Conservation (phyloP, 306 rosid genomes). For the Canavalia ensiformis region DNA sequence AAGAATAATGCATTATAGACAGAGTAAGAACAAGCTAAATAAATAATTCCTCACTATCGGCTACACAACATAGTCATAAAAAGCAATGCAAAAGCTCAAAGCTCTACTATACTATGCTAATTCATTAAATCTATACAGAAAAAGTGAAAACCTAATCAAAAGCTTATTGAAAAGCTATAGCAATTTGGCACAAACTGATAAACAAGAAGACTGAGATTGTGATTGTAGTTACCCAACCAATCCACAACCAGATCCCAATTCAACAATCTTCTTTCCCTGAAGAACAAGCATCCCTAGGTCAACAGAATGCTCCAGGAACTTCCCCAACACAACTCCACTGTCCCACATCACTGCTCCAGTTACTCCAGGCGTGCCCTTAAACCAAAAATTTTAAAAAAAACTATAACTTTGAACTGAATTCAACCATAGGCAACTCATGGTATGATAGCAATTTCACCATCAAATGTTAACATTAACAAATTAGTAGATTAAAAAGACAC, state of each 20-base stretch:
- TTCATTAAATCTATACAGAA: slow-evolving; percentile 13
- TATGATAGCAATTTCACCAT: not conserved
- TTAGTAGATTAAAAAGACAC: not conserved
- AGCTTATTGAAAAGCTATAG: not conserved
- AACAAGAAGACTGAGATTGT: slow-evolving; percentile 27
- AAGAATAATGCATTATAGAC: slow-evolving; percentile 40
- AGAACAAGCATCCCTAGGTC: slow-evolving; percentile 71
- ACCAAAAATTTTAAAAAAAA: slow-evolving; percentile 40
- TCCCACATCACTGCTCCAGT: slow-evolving; percentile 96
- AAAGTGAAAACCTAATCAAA: not conserved
- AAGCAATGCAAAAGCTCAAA: slow-evolving; percentile 12
- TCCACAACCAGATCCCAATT: slow-evolving; percentile 89
- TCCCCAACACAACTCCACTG: slow-evolving; percentile 79
- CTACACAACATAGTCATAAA: not conserved
- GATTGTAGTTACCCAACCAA: slow-evolving; percentile 71
- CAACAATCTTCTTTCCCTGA: slow-evolving; percentile 74
- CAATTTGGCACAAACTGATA: slow-evolving; percentile 20
- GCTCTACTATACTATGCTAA: not conserved
- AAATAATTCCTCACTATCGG: not conserved
- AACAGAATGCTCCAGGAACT: slow-evolving; percentile 86
- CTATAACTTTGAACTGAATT: slow-evolving; percentile 45
- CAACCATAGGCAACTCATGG: slow-evolving; percentile 17
- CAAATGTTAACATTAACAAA: slow-evolving; percentile 5
- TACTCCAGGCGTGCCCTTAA: slow-evolving; percentile 78
- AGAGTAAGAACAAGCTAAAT: slow-evolving; percentile 38